Evolutionary conservation across 2,329 filamentous ascomycete genomes (phyloP).

Genomic region (Pseudogymnoascus destructans): DNA sequence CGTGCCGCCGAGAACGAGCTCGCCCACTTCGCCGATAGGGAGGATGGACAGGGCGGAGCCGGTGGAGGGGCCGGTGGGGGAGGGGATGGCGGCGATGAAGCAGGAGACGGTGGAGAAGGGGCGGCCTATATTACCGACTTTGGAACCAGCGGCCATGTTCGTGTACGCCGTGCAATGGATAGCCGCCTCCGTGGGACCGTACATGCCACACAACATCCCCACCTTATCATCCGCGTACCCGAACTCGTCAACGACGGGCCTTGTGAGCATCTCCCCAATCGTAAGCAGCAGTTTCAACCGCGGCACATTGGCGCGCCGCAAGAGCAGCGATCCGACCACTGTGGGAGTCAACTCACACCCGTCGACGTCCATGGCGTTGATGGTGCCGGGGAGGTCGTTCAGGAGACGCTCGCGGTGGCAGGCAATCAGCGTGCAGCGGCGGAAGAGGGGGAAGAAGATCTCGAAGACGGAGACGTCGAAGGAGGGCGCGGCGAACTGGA

Average conservation of each 20-base stretch:
- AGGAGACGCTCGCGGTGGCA: constrained; percentile 59
- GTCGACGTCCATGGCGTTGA: constrained; percentile 57
- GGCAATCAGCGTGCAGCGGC: constrained; percentile 64
- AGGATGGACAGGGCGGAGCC: too few relatives aligned
- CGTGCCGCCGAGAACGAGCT: constrained; percentile 67
- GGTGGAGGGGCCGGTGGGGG: constrained; percentile 10
- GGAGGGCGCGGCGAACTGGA: constrained; percentile 84
- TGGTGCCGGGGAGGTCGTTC: constrained; percentile 55
- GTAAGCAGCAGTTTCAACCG: constrained; percentile 60
- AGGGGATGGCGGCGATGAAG: constrained; percentile 21
- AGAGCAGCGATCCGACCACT: constrained; percentile 65
- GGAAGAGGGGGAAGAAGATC: constrained; percentile 76
- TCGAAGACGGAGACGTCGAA: constrained; percentile 95
- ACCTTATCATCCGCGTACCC: constrained; percentile 38
- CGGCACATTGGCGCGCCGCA: constrained; percentile 53
- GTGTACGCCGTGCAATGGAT: constrained; percentile 78
- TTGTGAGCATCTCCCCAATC: constrained; percentile 86
- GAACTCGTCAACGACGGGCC: constrained; percentile 65
- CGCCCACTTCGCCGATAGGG: constrained; percentile 30
- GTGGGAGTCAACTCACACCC: constrained; percentile 84
- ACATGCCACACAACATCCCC: constrained; percentile 81
- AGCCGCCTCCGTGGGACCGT: constrained; percentile 81
- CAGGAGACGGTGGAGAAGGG: constrained; percentile 60
- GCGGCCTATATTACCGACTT: constrained; percentile 58
- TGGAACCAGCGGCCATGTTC: constrained; percentile 40